Conservation (phyloP, 208 protist species). For the Porcisia deanei region DNA sequence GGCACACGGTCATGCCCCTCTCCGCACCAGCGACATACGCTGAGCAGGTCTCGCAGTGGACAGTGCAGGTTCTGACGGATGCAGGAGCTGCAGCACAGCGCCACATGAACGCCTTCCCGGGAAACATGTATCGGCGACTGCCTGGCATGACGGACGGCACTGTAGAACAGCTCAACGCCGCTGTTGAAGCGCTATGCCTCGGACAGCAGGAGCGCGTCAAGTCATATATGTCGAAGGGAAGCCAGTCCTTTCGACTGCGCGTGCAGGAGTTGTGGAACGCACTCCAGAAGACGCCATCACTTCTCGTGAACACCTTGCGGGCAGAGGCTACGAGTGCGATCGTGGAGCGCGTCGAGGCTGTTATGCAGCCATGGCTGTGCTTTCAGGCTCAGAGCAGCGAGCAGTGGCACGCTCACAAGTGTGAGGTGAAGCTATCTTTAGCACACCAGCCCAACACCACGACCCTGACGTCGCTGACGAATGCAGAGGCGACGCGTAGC, state of each 20-base stretch:
- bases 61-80: slow-evolving; percentile 33
- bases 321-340: slow-evolving; percentile 42
- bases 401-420: slow-evolving; percentile 45
- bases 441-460: slow-evolving; percentile 43
- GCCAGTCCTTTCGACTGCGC: slow-evolving; percentile 50
- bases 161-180: slow-evolving; percentile 36
- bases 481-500: slow-evolving; percentile 53
- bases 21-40: slow-evolving; percentile 44
- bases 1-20: slow-evolving; percentile 28
- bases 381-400: slow-evolving; percentile 56
- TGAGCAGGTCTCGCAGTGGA: slow-evolving; percentile 46
- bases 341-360: slow-evolving; percentile 47
- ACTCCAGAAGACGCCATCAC: slow-evolving; percentile 49
- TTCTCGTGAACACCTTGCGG: slow-evolving; percentile 47
- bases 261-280: slow-evolving; percentile 67
- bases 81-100: slow-evolving; percentile 29
- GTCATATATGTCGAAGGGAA: slow-evolving; percentile 50
- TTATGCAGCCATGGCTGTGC: slow-evolving; percentile 52
- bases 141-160: slow-evolving; percentile 51
- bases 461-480: slow-evolving; percentile 40
- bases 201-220: slow-evolving; percentile 44
- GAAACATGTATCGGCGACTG: slow-evolving; percentile 45
- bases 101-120: slow-evolving; percentile 50
- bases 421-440: slow-evolving; percentile 65
- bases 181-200: slow-evolving; percentile 40